A percentile compares a stretch with the other conserved stretches of the same genome.
These are phyloP conservation scores for Holtermanniella nyarrowii DNA, from an alignment of 768 basidiomycete genomes.

Conservation along the genomic window DNA sequence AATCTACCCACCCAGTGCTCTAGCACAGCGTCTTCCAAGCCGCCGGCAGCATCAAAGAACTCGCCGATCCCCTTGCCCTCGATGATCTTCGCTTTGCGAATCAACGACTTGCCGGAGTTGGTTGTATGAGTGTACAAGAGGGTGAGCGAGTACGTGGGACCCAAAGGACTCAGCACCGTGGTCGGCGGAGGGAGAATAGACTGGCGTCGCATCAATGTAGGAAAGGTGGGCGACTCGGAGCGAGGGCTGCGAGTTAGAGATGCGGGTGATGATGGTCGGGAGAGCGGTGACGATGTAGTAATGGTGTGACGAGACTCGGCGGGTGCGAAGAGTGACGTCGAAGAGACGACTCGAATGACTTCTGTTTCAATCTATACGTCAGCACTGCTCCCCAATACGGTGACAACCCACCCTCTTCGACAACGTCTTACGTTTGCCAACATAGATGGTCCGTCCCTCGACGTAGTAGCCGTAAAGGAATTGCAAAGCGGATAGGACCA, in stretches of 20 bases:
- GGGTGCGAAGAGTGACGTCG: conserved; percentile 47
- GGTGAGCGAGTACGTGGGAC: conserved; percentile 23
- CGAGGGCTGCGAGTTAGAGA: conserved; percentile 17
- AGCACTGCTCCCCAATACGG: not conserved
- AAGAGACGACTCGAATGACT: conserved; percentile 66
- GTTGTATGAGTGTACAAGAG: conserved; percentile 44
- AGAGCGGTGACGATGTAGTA: conserved; percentile 53
- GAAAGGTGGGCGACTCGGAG: conserved; percentile 2
- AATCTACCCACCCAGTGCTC: conserved; percentile 62
- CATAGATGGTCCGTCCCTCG: conserved; percentile 73
- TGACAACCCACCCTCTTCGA: conserved; percentile 60
- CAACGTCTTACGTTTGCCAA: conserved; percentile 80
- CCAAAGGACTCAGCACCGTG: not conserved
- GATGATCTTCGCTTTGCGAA: conserved; percentile 55
- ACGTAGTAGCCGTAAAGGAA: conserved; percentile 76
- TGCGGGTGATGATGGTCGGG: conserved; percentile 24
- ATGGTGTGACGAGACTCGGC: conserved; percentile 46
- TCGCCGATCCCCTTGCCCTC: conserved; percentile 51
- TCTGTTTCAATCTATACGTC: conserved; percentile 71
- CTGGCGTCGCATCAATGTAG: conserved; percentile 13
- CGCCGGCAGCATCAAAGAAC: conserved; percentile 74
- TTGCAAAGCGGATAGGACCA: conserved; percentile 59
- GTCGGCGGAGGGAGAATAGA: conserved; percentile 45
- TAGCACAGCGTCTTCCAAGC: conserved; percentile 63
- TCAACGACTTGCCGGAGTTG: conserved; percentile 72